A percentile compares a stretch with the other conserved stretches of the same genome.
These are phyloP conservation scores for Xylaria venustula DNA, from an alignment of 495 filamentous ascomycete genomes.

Conservation along the genomic window DNA sequence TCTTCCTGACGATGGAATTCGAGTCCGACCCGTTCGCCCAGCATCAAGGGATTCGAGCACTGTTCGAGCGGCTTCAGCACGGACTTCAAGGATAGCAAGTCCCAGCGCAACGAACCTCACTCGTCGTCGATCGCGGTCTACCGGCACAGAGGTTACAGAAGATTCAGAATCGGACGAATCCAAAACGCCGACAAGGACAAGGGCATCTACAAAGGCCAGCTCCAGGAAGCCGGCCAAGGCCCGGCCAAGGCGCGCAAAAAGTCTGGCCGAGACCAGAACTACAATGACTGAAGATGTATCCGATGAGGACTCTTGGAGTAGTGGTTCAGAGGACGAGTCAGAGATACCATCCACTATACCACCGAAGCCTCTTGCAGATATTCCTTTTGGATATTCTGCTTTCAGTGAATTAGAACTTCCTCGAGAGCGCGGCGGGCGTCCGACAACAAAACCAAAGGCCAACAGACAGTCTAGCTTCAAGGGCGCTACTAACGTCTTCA, in stretches of 20 bases:
- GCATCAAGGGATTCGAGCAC: slow-evolving; percentile 28
- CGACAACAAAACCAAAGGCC: slow-evolving; percentile 36
- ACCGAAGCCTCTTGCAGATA: slow-evolving; percentile 51
- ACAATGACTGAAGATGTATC: slow-evolving; percentile 23
- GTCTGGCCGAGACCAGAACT: slow-evolving; percentile 19
- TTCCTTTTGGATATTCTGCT: slow-evolving; percentile 57
- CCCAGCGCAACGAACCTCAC: slow-evolving; percentile 15
- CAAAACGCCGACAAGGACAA: slow-evolving; percentile 20
- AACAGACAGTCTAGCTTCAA: slow-evolving; percentile 48
- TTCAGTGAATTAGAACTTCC: slow-evolving; percentile 56
- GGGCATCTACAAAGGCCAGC: background rate
- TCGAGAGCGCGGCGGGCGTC: slow-evolving; percentile 39
- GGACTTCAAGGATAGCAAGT: slow-evolving; percentile 26
- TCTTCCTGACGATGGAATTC: slow-evolving; percentile 26
- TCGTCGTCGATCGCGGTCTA: slow-evolving; percentile 41
- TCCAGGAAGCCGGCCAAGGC: slow-evolving; percentile 24
- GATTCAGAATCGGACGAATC: slow-evolving; percentile 30
- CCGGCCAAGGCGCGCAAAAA: slow-evolving; percentile 15
- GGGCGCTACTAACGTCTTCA: slow-evolving; percentile 53
- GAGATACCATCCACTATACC: slow-evolving; percentile 38
- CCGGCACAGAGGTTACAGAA: slow-evolving; percentile 46
- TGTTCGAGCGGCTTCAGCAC: slow-evolving; percentile 31
- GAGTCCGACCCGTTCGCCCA: slow-evolving; percentile 28
- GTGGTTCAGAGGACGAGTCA: slow-evolving; percentile 26
- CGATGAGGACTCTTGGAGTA: slow-evolving; percentile 28